Evolutionary conservation across 176 grass and related monocot species (phyloP), one percentile per base, ranked within the genome.

Genomic region (Oryza glumipatula): DNA sequence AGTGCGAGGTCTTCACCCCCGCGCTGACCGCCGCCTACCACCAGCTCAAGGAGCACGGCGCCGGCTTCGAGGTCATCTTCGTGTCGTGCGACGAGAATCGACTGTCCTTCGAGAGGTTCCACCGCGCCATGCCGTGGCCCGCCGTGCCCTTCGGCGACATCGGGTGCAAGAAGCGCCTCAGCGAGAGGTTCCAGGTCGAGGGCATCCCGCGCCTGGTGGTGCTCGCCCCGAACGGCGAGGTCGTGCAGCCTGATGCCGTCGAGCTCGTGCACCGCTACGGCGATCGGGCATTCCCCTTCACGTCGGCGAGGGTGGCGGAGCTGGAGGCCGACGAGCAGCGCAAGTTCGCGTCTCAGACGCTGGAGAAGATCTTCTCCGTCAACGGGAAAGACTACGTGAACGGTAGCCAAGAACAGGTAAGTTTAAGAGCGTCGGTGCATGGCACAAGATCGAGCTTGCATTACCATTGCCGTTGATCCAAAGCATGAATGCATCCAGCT

Each of bases 51-150:
- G 86, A 73, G 7, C 44, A 64, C 24, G 83, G 67, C 26, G 71
- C 38, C 74, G 61, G 65, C 24, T 91, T 94, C 66, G 92, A 91
- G 86, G 74, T 91, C 14, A 80, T 94, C 78, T 85, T 88, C 44
- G 92, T 91, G 76, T 94, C 92, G 11, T 91, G 80, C 83, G 92
- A 94, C 44, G 88, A 91, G 88, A 82, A 88, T 58, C 76, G 73
- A 65, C 51, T 83, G 69, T 94, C 92, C 6, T 94, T 94, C 65
- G 88, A 88, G 85, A 35, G 79, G 72, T 94, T 94, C 80, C 88
- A 94, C 66, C 51, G 83, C 36, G 74, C 71, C 38, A 94, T 94
- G 92, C 92, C 83, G 21, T 94, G 88, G 92, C 92, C 80, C 2
- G 92, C 88, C 9, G 86, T 94, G 68, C 83, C 88, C 4, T 94